phyloP scores from a whole-genome alignment of 306 rosid species.

The Vicia faba region DNA sequence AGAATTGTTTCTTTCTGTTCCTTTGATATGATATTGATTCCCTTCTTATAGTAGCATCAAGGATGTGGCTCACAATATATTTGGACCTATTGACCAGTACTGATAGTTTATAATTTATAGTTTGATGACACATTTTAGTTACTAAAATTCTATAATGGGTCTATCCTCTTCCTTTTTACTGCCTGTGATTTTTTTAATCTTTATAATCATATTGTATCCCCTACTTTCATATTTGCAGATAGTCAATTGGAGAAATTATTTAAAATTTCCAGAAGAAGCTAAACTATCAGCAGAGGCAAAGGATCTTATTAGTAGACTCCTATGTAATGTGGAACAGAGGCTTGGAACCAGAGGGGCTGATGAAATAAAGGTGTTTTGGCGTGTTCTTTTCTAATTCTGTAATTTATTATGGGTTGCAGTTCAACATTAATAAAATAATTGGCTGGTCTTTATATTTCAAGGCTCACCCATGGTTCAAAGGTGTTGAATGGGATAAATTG shows the following conservation, averaged over 20 bases:
- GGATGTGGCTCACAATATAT: background rate
- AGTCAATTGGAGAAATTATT: slow-evolving; percentile 94
- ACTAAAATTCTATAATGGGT: slow-evolving; percentile 4
- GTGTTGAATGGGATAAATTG: slow-evolving; percentile 87
- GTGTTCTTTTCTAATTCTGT: slow-evolving; percentile 60
- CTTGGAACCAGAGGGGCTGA: slow-evolving; percentile 96
- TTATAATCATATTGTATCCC: slow-evolving; percentile 26
- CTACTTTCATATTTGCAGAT: slow-evolving; percentile 61
- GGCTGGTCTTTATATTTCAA: slow-evolving; percentile 47
- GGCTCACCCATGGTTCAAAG: slow-evolving; percentile 98
- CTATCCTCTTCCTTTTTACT: slow-evolving; percentile 3
- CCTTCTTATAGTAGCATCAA: slow-evolving; percentile 9
- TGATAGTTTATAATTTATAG: slow-evolving; percentile 4
- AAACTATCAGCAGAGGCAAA: slow-evolving; percentile 87
- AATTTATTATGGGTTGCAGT: slow-evolving; percentile 34
- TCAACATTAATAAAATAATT: slow-evolving; percentile 41
- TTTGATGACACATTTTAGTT: background rate
- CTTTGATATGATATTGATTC: background rate
- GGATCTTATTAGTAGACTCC: slow-evolving; percentile 83
- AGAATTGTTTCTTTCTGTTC: slow-evolving; percentile 16
- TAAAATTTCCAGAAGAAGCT: slow-evolving; percentile 99
- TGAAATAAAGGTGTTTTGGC: slow-evolving; percentile 97
- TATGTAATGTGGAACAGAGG: slow-evolving; percentile 94
- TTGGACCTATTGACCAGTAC: slow-evolving; percentile 13
- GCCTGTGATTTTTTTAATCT: slow-evolving; percentile 6